These are phyloP conservation scores for Excoecaria cochinchinensis DNA, from an alignment of 345 rosid species.

Conservation along the genomic window DNA sequence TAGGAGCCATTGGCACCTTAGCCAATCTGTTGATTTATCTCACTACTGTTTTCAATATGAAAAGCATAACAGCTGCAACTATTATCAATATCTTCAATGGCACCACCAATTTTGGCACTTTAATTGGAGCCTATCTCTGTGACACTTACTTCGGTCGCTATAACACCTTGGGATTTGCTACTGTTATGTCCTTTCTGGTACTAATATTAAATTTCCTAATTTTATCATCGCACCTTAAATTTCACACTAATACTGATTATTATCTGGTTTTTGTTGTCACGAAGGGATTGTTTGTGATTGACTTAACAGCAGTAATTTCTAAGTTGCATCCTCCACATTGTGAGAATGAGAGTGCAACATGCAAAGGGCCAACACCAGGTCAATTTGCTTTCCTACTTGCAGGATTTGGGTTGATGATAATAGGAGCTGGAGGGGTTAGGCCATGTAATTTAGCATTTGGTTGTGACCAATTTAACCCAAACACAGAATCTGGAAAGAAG, in stretches of 20 bases:
- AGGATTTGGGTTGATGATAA: conserved; percentile 9
- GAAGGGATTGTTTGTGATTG: conserved; percentile 18
- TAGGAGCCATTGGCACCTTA: conserved; percentile 79
- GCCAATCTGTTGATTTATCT: conserved; percentile 76
- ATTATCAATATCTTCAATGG: conserved; percentile 69
- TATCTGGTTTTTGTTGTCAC: background rate
- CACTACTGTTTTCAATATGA: conserved; percentile 68
- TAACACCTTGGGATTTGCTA: conserved; percentile 65
- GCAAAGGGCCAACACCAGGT: conserved; percentile 14
- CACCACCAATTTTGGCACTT: conserved; percentile 66
- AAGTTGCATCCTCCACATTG: conserved; percentile 21
- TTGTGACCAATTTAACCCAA: conserved; percentile 2
- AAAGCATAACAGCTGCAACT: conserved; percentile 67
- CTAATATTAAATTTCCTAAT: background rate
- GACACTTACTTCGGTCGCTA: conserved; percentile 90
- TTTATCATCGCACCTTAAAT: no score
- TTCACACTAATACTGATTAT: no score
- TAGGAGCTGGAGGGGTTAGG: conserved; percentile 18
- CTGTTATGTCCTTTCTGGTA: conserved; percentile 67
- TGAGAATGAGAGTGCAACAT: background rate
- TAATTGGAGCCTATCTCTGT: conserved; percentile 69
- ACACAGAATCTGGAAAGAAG: conserved; percentile 19
- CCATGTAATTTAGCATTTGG: conserved; percentile 15
- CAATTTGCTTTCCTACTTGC: conserved; percentile 15
- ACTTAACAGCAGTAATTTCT: conserved; percentile 18